Evolutionary conservation across 2,329 filamentous ascomycete species (phyloP).

Genomic region (Pseudocercospora fijiensis): DNA sequence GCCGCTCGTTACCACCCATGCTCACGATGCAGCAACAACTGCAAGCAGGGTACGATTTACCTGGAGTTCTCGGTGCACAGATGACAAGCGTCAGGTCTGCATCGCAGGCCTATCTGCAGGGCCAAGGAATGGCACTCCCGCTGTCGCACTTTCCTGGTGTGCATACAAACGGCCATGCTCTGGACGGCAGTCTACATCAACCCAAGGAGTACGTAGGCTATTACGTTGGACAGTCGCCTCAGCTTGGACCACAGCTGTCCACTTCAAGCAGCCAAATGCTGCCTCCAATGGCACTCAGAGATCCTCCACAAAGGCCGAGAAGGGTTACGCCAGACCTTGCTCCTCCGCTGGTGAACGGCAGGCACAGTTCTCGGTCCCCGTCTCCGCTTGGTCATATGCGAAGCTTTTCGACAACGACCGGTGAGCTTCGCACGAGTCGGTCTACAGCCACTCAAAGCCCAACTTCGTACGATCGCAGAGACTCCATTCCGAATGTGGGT

Average conservation of each 20-base stretch:
- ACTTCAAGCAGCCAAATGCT: constrained; percentile 34
- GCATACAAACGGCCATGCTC: constrained; percentile 21
- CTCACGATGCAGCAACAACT: constrained; percentile 40
- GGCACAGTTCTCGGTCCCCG: constrained; percentile 44
- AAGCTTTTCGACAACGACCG: constrained; percentile 38
- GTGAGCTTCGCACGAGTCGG: constrained; percentile 27
- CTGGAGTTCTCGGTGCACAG: constrained; percentile 34
- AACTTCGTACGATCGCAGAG: constrained; percentile 20
- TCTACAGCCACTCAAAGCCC: constrained; percentile 24
- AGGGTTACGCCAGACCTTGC: constrained; percentile 47
- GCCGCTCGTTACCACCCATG: constrained; percentile 45
- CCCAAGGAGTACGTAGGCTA: constrained; percentile 55
- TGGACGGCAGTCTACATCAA: constrained; percentile 37
- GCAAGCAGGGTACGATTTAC: constrained; percentile 43
- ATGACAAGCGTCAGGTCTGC: constrained; percentile 36
- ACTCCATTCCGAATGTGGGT: constrained; percentile 9
- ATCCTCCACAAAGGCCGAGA: constrained; percentile 44
- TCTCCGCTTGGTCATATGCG: constrained; percentile 48
- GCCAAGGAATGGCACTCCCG: constrained; percentile 29
- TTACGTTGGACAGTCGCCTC: constrained; percentile 47
- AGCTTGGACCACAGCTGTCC: constrained; percentile 39
- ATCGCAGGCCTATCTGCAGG: constrained; percentile 31
- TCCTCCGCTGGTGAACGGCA: constrained; percentile 34
- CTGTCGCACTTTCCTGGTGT: constrained; percentile 27
- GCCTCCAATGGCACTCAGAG: constrained; percentile 38